These are phyloP conservation scores for Neurospora sp. DNA, from an alignment of 495 filamentous ascomycete species.

Conservation along the genomic window DNA sequence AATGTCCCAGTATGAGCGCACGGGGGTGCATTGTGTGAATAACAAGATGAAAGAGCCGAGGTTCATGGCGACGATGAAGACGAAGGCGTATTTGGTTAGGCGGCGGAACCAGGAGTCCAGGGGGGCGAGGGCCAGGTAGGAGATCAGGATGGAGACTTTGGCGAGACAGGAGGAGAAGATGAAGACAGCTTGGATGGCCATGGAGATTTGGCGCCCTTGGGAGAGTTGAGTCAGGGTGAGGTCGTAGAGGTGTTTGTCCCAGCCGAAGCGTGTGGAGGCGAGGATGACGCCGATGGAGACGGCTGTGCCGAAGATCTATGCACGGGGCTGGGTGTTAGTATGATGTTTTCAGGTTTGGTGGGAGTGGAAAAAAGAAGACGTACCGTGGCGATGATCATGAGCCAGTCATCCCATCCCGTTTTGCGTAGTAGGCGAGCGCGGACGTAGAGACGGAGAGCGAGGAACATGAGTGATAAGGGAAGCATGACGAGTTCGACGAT, in stretches of 20 bases:
- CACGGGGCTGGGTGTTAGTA: not conserved
- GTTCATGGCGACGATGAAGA: constrained; percentile 13
- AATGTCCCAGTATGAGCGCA: constrained; percentile 26
- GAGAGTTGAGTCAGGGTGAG: constrained; percentile 4
- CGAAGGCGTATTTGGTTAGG: constrained; percentile 16
- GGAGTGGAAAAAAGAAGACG: not conserved
- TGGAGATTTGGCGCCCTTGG: constrained; percentile 14
- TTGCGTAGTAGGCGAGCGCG: constrained; percentile 6
- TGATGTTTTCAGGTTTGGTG: too few relatives aligned
- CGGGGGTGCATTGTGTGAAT: constrained; percentile 23
- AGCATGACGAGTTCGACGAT: constrained; percentile 16
- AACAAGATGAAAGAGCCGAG: constrained; percentile 22
- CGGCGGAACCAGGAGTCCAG: constrained; percentile 25
- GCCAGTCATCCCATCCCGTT: constrained; percentile 17
- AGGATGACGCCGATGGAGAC: constrained; percentile 16
- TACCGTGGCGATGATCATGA: constrained; percentile 20
- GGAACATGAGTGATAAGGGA: constrained; percentile 6
- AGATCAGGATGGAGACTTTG: constrained; percentile 40
- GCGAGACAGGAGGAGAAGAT: constrained; percentile 20
- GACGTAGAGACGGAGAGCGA: constrained; percentile 17
- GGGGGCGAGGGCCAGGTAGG: constrained; percentile 42
- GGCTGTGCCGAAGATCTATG: constrained; percentile 12
- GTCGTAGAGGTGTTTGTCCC: constrained; percentile 21
- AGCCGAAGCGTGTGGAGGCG: constrained; percentile 16
- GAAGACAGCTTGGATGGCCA: constrained; percentile 19